Base-by-base conservation (phyloP, 495 filamentous ascomycete species). In the Peziza echinospora region DNA sequence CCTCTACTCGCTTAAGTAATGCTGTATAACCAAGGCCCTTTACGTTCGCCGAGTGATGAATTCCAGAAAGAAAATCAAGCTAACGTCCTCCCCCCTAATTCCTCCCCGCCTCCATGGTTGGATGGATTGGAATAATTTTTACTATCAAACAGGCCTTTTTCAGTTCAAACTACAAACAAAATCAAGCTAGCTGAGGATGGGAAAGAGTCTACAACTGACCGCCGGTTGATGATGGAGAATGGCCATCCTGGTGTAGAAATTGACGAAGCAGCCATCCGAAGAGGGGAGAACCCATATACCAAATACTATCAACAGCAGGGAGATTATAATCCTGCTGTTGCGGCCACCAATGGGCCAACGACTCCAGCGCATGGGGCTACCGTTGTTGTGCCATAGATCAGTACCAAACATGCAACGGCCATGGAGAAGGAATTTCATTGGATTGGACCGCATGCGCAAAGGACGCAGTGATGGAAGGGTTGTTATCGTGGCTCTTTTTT, bases 251-350 rank as follows among this genome's bases (percentile, higher is more conserved):
- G 64, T 9, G 66, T 70, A 6, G 71, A 73, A 45, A 58, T 82
- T 24, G 77, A 82, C 49, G 76, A 79, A 17, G 71, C 69, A 7
- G 72, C 69, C 5, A 66, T 75, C 42, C 63, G 64, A 6, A 72
- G 73, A 51, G 77, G 77, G 11, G 77, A 80, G 54, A 68, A 71
- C 44, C 64, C 67, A 26, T 81, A 77, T 51, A 73, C 67, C 48
- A 76, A 66, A 45, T 82, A 75, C 51, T 82, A 72, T 48, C 67
- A 78, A 50, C 70, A 79, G 39, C 70, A 76, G 46, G 63, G 59
- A 43, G 75, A 77, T 19, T 37, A 37, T 37, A 37, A 37, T 37
- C 30, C 30, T 13, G 30, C 30, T 2, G 45, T 43, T 2, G 3
- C 30, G 19, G 30, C 13, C 13, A 37, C 30, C 19, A 37, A 37